A percentile compares a stretch with the other conserved stretches of the same genome.
These are phyloP conservation scores for Solanum ossicruentum DNA, from an alignment of 257 asterid genomes.

Conservation along the genomic window DNA sequence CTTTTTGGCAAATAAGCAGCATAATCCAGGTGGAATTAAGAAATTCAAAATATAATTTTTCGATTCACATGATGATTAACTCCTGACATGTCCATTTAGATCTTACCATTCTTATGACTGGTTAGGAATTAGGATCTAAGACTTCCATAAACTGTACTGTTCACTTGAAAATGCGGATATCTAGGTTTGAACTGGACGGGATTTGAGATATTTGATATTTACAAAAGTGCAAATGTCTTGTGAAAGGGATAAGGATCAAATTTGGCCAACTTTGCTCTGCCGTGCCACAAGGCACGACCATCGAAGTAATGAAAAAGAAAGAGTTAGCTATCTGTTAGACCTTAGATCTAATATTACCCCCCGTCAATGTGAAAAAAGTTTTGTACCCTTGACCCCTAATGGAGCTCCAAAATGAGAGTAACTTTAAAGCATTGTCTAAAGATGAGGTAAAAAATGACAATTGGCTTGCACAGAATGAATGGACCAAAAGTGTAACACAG, in stretches of 20 bases:
- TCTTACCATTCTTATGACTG: background rate
- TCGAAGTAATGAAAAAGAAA: too few relatives aligned
- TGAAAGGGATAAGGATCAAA: background rate
- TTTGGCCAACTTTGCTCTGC: too few relatives aligned
- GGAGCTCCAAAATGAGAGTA: background rate
- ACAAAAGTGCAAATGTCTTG: background rate
- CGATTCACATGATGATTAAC: background rate
- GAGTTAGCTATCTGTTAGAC: background rate
- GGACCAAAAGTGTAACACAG: background rate
- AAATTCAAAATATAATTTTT: background rate
- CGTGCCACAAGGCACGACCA: too few relatives aligned
- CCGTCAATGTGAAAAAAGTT: background rate
- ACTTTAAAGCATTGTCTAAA: background rate
- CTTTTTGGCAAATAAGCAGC: background rate
- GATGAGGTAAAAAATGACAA: background rate
- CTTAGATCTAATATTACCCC: background rate
- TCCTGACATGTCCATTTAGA: background rate
- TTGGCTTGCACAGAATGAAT: background rate
- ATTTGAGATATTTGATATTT: background rate
- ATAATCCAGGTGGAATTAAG: background rate
- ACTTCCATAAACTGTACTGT: background rate
- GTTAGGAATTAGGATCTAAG: background rate
- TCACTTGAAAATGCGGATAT: background rate
- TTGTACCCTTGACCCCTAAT: background rate
- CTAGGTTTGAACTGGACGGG: background rate